phyloP scores from a whole-genome alignment of 2,329 filamentous ascomycete genomes.

The Erysiphe neolycopersici region DNA sequence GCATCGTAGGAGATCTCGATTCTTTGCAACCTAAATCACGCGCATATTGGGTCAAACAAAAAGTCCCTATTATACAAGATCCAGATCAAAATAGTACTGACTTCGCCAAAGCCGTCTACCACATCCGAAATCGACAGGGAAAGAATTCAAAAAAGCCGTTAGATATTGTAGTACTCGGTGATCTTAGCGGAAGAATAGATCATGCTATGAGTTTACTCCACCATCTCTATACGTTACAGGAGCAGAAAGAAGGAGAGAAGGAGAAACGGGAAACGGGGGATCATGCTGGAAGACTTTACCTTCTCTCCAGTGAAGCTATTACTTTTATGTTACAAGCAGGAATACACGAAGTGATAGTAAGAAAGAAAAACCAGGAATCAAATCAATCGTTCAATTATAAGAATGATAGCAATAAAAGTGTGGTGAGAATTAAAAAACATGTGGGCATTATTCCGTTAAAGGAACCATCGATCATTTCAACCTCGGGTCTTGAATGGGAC shows the following conservation, averaged over 20 bases:
- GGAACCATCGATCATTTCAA: conserved; percentile 53
- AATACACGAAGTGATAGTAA: conserved; percentile 33
- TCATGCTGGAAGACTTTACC: conserved; percentile 36
- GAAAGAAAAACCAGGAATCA: no score
- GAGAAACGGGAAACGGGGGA: conserved; percentile 15
- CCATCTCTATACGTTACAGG: conserved; percentile 44
- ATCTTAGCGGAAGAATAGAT: conserved; percentile 72
- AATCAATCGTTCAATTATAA: no score
- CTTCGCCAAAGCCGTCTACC: conserved; percentile 56
- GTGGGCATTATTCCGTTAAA: conserved; percentile 69
- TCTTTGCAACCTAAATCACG: conserved; percentile 39
- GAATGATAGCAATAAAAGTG: conserved; percentile 11
- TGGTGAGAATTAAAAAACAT: conserved; percentile 28
- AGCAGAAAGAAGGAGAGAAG: neutral
- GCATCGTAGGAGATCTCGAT: conserved; percentile 78
- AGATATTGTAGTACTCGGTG: conserved; percentile 59
- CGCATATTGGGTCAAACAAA: conserved; percentile 18
- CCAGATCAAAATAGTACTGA: conserved; percentile 74
- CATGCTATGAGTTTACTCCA: conserved; percentile 77
- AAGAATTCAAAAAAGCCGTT: conserved; percentile 9
- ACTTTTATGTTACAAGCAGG: conserved; percentile 55
- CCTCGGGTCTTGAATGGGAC: conserved; percentile 72
- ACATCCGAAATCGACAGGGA: conserved; percentile 18
- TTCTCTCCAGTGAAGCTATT: conserved; percentile 54
- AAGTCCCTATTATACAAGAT: conserved; percentile 38